Evolutionary conservation across 2,329 filamentous ascomycete genomes (phyloP), one percentile per base, ranked within the genome.

Genomic region (Triangularia verruculosa): DNA sequence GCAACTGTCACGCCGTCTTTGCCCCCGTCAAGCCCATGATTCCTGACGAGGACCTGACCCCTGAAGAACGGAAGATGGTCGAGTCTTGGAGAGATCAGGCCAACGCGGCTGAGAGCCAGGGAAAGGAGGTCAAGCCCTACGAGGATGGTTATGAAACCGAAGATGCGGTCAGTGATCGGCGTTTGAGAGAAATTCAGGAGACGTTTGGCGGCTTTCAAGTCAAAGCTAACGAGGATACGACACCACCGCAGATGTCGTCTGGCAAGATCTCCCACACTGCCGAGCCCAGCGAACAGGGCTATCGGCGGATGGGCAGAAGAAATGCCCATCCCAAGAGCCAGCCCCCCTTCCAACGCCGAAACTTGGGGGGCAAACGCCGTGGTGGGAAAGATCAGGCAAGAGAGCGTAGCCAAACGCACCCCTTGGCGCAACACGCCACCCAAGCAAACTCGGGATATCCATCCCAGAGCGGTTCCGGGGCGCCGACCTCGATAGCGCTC

Each of bases 1-100:
- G 78, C 68, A 30, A 64, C 13, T 80, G 78, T 64, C 61, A 62
- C 3, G 70, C 74, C 0, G 68, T 71, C 13, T 78, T 78, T 57
- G 68, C 72, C 20, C 68, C 68, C 8, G 77, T 77, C 61, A 61
- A 69, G 20, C 64, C 70, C 3, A 63, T 30, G 15, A 54, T 67
- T 17, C 51, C 47, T 2, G 67, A 68, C 27, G 28, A 65, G 7
- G 64, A 63, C n/a, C 22, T 67, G 27, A 61, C 63, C 1, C n/a
- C 57, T 2, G 24, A 34, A 13, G 64, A 66, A n/a, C 34, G 47
- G 17, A 24, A 61, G 4, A 52, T 12, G 0, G 39, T 68, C 7
- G 52, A 28, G 3, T 43, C 17, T 5, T 68, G 63, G 62, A 60
- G 62, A 4, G 43, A 64, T n/a, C 12, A 28, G n/a, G 51, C 25